A percentile compares a stretch with the other conserved stretches of the same genome.
These are phyloP conservation scores for Bretschneidera sinensis DNA, from an alignment of 345 rosid genomes.

Conservation along the genomic window DNA sequence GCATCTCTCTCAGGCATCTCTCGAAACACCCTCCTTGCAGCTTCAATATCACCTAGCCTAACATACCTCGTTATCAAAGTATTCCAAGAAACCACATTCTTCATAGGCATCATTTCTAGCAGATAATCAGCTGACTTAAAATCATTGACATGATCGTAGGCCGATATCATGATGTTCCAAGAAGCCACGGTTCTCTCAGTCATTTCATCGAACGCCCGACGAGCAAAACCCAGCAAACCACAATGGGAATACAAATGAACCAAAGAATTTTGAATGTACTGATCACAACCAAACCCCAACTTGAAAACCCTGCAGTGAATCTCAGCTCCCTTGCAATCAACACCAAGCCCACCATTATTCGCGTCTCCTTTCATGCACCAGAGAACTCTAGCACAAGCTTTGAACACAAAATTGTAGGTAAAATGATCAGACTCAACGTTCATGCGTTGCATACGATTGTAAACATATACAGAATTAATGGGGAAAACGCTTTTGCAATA, in stretches of 20 bases:
- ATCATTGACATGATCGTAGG: conserved; percentile 19
- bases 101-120: conserved; percentile 11
- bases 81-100: conserved; percentile 33
- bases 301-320: conserved; percentile 19
- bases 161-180: conserved; percentile 27
- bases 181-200: conserved; percentile 16
- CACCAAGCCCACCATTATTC: neutral
- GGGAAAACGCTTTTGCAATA: conserved; percentile 20
- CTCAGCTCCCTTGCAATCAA: conserved; percentile 16
- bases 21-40: conserved; percentile 21
- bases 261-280: conserved; percentile 20
- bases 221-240: conserved; percentile 12
- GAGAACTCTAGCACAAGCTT: conserved; percentile 18
- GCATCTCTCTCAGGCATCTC: conserved; percentile 29
- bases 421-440: conserved; percentile 17
- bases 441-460: conserved; percentile 20
- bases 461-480: conserved; percentile 17
- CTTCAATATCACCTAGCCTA: conserved; percentile 18
- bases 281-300: conserved; percentile 18
- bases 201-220: conserved; percentile 24
- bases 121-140: conserved; percentile 18
- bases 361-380: conserved; percentile 15
- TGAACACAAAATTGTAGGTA: conserved; percentile 25
- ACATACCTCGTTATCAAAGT: conserved; percentile 15
- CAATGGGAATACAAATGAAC: conserved; percentile 12